Conservation (phyloP, 495 filamentous ascomycete species). For the Aspergillus homomorphus region DNA sequence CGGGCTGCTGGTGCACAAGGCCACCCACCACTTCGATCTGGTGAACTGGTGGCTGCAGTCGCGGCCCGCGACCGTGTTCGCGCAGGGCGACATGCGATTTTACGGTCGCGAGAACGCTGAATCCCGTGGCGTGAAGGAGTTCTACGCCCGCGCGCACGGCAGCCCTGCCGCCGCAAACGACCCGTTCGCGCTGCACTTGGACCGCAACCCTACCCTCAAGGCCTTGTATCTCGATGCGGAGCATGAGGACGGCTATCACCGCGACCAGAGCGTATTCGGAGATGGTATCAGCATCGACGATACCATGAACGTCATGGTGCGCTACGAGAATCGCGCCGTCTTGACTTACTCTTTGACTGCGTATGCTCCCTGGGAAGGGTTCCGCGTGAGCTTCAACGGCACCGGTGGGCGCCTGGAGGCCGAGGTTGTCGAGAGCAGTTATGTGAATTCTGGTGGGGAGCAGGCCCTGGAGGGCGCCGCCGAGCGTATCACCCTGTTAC, state of each 20-base stretch:
- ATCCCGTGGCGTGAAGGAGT: constrained; percentile 25
- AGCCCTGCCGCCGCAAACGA: constrained; percentile 27
- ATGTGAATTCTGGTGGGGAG: constrained; percentile 36
- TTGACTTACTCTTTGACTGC: constrained; percentile 32
- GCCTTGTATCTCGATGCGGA: constrained; percentile 56
- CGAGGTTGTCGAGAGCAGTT: constrained; percentile 33
- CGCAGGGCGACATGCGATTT: constrained; percentile 33
- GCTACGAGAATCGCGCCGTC: constrained; percentile 40
- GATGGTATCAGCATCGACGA: constrained; percentile 61
- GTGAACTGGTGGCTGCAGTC: constrained; percentile 35
- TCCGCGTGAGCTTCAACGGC: constrained; percentile 33
- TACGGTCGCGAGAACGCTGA: constrained; percentile 38
- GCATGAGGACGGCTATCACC: constrained; percentile 56
- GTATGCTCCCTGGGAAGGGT: constrained; percentile 36
- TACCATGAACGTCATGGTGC: constrained; percentile 56
- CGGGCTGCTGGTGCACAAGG: constrained; percentile 43
- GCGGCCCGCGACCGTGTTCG: constrained; percentile 27
- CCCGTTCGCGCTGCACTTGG: constrained; percentile 50
- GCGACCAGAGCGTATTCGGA: constrained; percentile 57
- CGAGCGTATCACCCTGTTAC: constrained; percentile 46
- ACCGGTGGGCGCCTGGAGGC: constrained; percentile 31
- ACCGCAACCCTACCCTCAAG: constrained; percentile 48
- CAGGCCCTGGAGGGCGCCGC: constrained; percentile 31
- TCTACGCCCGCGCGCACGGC: constrained; percentile 30
- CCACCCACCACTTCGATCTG: constrained; percentile 36